Evolutionary conservation across 306 rosid species (phyloP).

Genomic region (Malus orientalis): DNA sequence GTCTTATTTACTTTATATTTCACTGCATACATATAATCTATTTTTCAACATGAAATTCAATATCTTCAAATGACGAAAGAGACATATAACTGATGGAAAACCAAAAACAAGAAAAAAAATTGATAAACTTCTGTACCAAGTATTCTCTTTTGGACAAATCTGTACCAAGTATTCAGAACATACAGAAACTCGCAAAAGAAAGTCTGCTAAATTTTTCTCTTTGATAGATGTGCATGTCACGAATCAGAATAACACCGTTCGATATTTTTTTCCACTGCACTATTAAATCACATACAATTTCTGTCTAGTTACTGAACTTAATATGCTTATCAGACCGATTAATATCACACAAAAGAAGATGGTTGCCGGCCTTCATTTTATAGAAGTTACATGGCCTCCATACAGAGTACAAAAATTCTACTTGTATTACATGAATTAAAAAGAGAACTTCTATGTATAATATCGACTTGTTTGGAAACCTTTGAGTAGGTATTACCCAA

Average conservation of each 20-base stretch:
- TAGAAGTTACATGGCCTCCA: conserved; percentile 14
- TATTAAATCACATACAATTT: not conserved
- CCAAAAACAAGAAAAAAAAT: no score
- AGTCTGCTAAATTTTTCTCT: not conserved
- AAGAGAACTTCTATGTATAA: conserved; percentile 25
- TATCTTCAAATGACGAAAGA: no score
- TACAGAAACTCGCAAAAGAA: not conserved
- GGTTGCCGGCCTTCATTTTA: conserved; percentile 3
- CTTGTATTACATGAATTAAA: conserved; percentile 19
- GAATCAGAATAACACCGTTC: not conserved
- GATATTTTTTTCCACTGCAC: not conserved
- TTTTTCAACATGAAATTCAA: no score
- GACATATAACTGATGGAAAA: not conserved
- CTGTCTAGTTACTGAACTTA: not conserved
- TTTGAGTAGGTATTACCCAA: conserved; percentile 13
- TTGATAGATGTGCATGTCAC: not conserved
- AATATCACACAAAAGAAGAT: conserved; percentile 5
- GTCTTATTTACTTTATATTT: no score
- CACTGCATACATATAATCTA: no score
- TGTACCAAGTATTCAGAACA: not conserved
- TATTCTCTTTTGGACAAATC: no score
- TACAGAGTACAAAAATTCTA: conserved; percentile 25
- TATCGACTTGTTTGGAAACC: conserved; percentile 31
- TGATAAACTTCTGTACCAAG: not conserved
- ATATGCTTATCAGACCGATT: not conserved